Evolutionary conservation across 345 rosid genomes (phyloP), one percentile per base, ranked within the genome.

Genomic region (Adansonia digitata): DNA sequence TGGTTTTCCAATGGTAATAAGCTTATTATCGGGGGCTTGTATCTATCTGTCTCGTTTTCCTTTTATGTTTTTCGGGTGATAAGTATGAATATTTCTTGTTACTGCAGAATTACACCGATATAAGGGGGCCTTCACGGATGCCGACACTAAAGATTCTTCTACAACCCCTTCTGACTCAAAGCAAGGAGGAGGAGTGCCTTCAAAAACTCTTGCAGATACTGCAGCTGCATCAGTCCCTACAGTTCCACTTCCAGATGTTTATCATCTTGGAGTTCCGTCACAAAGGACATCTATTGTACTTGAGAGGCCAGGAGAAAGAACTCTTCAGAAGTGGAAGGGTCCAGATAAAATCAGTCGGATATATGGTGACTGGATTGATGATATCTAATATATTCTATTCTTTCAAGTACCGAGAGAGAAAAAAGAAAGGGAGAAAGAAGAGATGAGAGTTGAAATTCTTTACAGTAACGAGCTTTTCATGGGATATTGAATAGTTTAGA

Each of bases 311-410:
- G 95, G 97, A 61, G 96, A 91, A 64, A 90, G 97, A 80, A 75
- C 90, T 67, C 92, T 83, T 80, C 91, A 92, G 75, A 94, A 93
- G 79, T 94, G 99, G 99, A 94, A 95, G 78, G 99, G 99, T 71
- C 99, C 99, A 0, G 94, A 89, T 42, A 95, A 88, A 85, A 95
- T 95, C 80, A 95, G 99, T 83, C 81, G 93, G 83, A 95, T 95
- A 88, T 94, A 95, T 17, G 99, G 99, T 63, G 99, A 95, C 81
- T 95, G 99, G 99, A 90, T 95, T 31, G 98, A 94, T 53, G 99
- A 92, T 51, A 75, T 88, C 12, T 92, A 92, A 81, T 92, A 77
- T 85, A 81, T 39, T 27, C 46, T 13, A 0, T 9, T 14, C 43
- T 35, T 72, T 46, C 22, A 55, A 18, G 66, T 45, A 71, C 68